Conservation (phyloP, 2,329 filamentous ascomycete species). For the Penicillium capsulatum region DNA sequence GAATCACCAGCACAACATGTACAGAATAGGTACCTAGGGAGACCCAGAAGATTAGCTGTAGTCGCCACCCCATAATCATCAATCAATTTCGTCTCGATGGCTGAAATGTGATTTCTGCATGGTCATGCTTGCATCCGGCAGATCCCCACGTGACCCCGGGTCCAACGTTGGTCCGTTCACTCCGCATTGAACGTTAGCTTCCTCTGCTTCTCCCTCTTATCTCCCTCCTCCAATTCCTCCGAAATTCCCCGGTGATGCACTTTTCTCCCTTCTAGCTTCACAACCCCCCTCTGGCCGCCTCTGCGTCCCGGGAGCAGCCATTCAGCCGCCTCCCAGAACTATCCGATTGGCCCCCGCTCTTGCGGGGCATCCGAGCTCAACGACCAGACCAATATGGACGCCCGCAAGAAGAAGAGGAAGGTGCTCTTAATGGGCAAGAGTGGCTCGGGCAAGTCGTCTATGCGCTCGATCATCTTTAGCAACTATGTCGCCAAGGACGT, state of each 20-base stretch:
- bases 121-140: too few species aligned
- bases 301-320: conserved; percentile 8
- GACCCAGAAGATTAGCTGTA: too few species aligned
- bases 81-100: too few species aligned
- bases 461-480: conserved; percentile 98
- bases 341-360: conserved; percentile 18
- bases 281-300: background rate
- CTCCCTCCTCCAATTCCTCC: conserved; percentile 17
- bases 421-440: conserved; percentile 91
- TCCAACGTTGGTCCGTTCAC: conserved; percentile 18
- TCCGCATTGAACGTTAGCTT: conserved; percentile 22
- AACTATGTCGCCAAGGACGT: conserved; percentile 98
- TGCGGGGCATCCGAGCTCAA: conserved; percentile 24
- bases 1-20: too few species aligned
- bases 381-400: conserved; percentile 36
- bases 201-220: conserved; percentile 9
- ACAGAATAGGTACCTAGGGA: too few species aligned
- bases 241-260: conserved; percentile 3
- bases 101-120: too few species aligned
- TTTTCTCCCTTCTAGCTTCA: background rate
- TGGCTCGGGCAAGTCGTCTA: conserved; percentile 94
- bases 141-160: conserved; percentile 18
- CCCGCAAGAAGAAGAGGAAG: conserved; percentile 71
- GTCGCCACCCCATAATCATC: too few species aligned
- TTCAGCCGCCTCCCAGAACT: conserved; percentile 10